Evolutionary conservation across 306 rosid genomes (phyloP).

Genomic region (Prunus kanzakura): DNA sequence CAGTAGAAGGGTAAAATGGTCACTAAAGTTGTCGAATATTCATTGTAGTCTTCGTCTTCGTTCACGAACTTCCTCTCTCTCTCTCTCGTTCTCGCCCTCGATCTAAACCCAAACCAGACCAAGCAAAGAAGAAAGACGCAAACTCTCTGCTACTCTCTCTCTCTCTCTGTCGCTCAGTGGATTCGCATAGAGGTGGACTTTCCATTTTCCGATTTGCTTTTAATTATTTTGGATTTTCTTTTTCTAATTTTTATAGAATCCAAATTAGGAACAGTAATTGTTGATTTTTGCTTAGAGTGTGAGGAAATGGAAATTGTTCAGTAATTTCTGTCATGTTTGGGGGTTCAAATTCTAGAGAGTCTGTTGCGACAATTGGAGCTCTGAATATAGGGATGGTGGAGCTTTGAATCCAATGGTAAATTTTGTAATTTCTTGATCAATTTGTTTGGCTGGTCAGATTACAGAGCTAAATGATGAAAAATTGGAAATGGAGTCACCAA

Average conservation of each 20-base stretch:
- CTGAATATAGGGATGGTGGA: background rate
- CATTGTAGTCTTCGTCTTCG: slow-evolving; percentile 31
- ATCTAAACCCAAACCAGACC: slow-evolving; percentile 19
- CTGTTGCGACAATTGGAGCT: background rate
- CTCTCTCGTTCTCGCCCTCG: background rate
- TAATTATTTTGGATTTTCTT: background rate
- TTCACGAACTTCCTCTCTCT: slow-evolving; percentile 3
- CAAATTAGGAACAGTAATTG: background rate
- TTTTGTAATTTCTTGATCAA: background rate
- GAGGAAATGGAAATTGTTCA: background rate
- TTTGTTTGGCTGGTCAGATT: background rate
- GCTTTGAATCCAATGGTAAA: background rate
- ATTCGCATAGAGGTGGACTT: slow-evolving; percentile 24
- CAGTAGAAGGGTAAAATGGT: background rate
- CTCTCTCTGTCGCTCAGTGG: background rate
- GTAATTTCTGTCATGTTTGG: background rate
- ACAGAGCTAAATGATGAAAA: background rate
- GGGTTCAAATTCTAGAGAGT: background rate
- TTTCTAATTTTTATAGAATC: background rate
- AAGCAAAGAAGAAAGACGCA: slow-evolving; percentile 10
- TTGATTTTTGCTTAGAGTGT: background rate
- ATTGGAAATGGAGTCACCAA: background rate
- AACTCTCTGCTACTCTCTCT: slow-evolving; percentile 8
- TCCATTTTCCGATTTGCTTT: background rate
- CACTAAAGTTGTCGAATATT: slow-evolving; percentile 1